A percentile compares a stretch with the other conserved stretches of the same genome.
phyloP scores from a whole-genome alignment of 805 yeast genomes.

The Hanseniaspora vineae region DNA sequence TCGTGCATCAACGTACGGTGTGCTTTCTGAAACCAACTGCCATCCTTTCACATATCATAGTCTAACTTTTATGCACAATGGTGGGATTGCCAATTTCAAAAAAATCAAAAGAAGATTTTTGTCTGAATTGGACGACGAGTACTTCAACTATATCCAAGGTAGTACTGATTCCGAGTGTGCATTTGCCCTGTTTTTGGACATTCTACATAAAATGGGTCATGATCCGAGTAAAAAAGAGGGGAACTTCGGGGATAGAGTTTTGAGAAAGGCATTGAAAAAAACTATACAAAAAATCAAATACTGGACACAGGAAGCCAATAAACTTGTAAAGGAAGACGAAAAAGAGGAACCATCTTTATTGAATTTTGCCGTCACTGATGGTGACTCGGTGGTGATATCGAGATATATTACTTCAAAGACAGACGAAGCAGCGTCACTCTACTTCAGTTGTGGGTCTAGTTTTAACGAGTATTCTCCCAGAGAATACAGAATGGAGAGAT shows the following conservation, averaged over 20 bases:
- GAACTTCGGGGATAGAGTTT: slow-evolving; percentile 37
- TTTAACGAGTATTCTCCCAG: slow-evolving; percentile 88
- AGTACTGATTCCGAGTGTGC: slow-evolving; percentile 94
- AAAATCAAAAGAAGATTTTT: slow-evolving; percentile 62
- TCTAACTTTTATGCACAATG: slow-evolving; percentile 95
- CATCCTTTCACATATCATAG: slow-evolving; percentile 88
- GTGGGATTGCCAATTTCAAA: slow-evolving; percentile 66
- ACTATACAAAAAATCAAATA: slow-evolving; percentile 65
- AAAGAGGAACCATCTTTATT: slow-evolving; percentile 64
- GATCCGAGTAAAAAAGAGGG: slow-evolving; percentile 43
- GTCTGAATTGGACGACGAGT: slow-evolving; percentile 65
- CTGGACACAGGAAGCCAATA: slow-evolving; percentile 59
- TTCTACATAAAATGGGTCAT: slow-evolving; percentile 59
- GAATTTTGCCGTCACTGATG: slow-evolving; percentile 93
- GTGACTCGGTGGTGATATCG: slow-evolving; percentile 71
- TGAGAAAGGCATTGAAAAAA: slow-evolving; percentile 55
- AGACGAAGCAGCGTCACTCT: slow-evolving; percentile 93
- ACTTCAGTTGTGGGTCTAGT: slow-evolving; percentile 85
- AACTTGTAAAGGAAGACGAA: slow-evolving; percentile 5
- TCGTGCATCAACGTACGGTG: slow-evolving; percentile 92
- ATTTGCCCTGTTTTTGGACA: slow-evolving; percentile 77
- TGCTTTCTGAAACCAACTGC: slow-evolving; percentile 86
- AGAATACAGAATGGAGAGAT: slow-evolving; percentile 84
- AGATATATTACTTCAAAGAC: slow-evolving; percentile 79
- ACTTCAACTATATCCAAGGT: slow-evolving; percentile 74